Evolutionary conservation across 2,329 filamentous ascomycete genomes (phyloP).

Genomic region (Stylonectria norvegica): DNA sequence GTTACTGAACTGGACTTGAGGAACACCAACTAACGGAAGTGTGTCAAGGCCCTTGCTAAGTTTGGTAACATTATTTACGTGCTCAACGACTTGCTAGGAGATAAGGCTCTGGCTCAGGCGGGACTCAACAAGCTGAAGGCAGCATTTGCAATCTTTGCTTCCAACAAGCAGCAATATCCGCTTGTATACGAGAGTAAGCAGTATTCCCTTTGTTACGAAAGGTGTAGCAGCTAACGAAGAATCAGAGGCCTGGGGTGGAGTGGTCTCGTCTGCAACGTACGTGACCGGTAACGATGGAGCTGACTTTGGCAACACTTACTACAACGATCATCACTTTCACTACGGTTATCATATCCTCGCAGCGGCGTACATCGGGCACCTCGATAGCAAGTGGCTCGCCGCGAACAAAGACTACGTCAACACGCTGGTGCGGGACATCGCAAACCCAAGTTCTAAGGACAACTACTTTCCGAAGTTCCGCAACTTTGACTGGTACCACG

Average conservation of each 20-base stretch:
- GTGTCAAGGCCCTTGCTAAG: conserved; percentile 62
- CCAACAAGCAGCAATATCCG: conserved; percentile 65
- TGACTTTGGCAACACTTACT: conserved; percentile 89
- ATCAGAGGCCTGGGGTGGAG: conserved; percentile 68
- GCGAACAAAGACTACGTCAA: conserved; percentile 79
- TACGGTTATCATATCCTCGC: conserved; percentile 89
- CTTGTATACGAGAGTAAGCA: conserved; percentile 60
- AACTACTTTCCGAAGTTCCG: conserved; percentile 77
- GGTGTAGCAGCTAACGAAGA: conserved; percentile 14
- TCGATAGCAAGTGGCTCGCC: conserved; percentile 72
- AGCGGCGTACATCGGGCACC: conserved; percentile 74
- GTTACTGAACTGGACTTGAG: too few relatives aligned
- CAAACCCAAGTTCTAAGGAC: conserved; percentile 71
- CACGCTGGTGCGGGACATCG: conserved; percentile 74
- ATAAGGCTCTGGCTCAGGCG: conserved; percentile 52
- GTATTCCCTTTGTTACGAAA: neutral
- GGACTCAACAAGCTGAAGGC: conserved; percentile 61
- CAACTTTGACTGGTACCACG: conserved; percentile 90
- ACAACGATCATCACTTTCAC: conserved; percentile 74
- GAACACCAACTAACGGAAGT: too few relatives aligned
- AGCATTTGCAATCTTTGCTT: conserved; percentile 62
- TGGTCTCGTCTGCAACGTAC: conserved; percentile 75
- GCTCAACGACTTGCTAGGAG: conserved; percentile 59
- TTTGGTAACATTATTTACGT: conserved; percentile 68
- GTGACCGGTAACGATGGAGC: conserved; percentile 61